Evolutionary conservation across 208 protist species (phyloP), one percentile per base, ranked within the genome.

Genomic region (Wallacemonas rigidus): DNA sequence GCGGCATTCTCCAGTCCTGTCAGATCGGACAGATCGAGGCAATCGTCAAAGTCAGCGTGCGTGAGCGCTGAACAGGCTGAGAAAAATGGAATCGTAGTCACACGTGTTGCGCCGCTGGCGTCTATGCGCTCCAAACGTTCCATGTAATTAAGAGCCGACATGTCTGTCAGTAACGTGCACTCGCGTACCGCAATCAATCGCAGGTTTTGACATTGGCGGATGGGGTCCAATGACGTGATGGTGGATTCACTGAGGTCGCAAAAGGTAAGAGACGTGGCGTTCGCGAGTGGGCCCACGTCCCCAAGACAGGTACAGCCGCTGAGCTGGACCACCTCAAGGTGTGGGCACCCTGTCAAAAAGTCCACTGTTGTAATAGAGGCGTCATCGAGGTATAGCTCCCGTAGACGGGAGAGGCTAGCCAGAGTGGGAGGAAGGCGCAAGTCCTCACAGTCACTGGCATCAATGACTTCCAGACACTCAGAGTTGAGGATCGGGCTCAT

Each of bases 401-500:
- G 38, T 14, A 65, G 43, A 15, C 40, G n/a, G 5, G 40, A 9
- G 4, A 65, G 60, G 9, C 41, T 9, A 15, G 8, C 6, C 7
- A 65, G 43, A 35, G 41, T 7, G 4, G 3, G 4, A 14, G 5
- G 6, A 3, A 65, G 3, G 8, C 17, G 15, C 9, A 65, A 41
- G 5, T 50, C 11, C 17, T 6, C 14, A 36, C 60, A 65, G 5
- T 17, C 41, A 15, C n/a, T 65, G 14, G 17, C 41, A 26, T 65
- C 60, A 26, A 65, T 14, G 60, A 44, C 26, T 17, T 65, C 60
- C 6, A 65, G 60, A n/a, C 60, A 38, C 12, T 14, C 7, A n/a
- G 9, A 50, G 5, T 38, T 39, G 7, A 65, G 15, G 36, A 65
- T 8, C 8, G 60, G 41, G 12, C 36, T 17, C n/a, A 51, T 1